Evolutionary conservation across 495 filamentous ascomycete genomes (phyloP).

Genomic region (Achaetomiella virescens): DNA sequence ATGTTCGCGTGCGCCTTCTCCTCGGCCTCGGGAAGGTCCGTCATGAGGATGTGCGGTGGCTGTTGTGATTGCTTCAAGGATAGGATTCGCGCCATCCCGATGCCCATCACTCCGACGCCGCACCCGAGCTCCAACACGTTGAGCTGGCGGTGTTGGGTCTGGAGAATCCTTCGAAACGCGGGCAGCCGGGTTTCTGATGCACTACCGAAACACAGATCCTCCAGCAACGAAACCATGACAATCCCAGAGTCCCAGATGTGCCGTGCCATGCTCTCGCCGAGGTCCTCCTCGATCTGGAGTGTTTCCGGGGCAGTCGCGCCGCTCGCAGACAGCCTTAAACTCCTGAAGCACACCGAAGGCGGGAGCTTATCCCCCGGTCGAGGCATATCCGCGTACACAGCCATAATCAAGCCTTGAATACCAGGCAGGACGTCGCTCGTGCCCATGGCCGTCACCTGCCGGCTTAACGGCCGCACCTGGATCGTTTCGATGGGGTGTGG

Average conservation of each 20-base stretch:
- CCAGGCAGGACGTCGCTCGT: constrained; percentile 25
- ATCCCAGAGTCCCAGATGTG: constrained; percentile 77
- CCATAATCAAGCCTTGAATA: constrained; percentile 31
- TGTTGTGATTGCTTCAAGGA: constrained; percentile 17
- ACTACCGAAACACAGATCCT: constrained; percentile 24
- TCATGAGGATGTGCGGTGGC: constrained; percentile 56
- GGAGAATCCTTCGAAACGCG: constrained; percentile 12
- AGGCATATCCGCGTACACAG: constrained; percentile 31
- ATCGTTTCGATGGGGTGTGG: constrained; percentile 25
- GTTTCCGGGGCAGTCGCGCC: constrained; percentile 6
- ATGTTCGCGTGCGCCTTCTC: constrained; percentile 43
- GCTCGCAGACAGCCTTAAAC: constrained; percentile 25
- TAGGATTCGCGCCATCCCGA: constrained; percentile 59
- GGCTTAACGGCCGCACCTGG: constrained; percentile 32
- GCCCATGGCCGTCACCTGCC: constrained; percentile 24
- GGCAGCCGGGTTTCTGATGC: constrained; percentile 2
- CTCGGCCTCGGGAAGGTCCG: constrained; percentile 74
- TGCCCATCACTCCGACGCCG: constrained; percentile 80
- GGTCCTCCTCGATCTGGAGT: constrained; percentile 70
- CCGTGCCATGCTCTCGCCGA: constrained; percentile 88
- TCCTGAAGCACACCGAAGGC: constrained; percentile 31
- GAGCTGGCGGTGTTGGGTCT: constrained; percentile 21
- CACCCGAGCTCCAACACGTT: constrained; percentile 72
- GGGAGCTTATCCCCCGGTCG: not conserved
- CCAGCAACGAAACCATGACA: constrained; percentile 33